Evolutionary conservation across 441 rosid genomes (phyloP).

Genomic region (Adansonia gregorii): DNA sequence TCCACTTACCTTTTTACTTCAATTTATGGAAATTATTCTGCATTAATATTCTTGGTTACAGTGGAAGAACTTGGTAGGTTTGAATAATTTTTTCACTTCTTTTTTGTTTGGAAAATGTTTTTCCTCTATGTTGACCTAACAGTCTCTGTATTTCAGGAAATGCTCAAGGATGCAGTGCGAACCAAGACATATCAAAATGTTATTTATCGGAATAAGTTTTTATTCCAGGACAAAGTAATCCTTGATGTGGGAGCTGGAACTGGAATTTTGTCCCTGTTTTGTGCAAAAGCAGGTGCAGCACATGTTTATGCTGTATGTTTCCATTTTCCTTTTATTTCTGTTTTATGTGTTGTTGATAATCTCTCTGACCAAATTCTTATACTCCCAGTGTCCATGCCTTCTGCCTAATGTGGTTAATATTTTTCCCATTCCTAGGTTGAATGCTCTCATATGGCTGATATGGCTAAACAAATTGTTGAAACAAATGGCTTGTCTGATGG

Average conservation of each 20-base stretch:
- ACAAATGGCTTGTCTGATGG: slow-evolving; percentile 86
- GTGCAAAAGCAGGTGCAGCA: slow-evolving; percentile 96
- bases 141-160: slow-evolving; percentile 67
- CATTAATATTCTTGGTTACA: neutral
- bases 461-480: slow-evolving; percentile 91
- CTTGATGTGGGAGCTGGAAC: slow-evolving; percentile 99
- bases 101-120: neutral
- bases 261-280: slow-evolving; percentile 91
- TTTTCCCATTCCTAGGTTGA: slow-evolving; percentile 63
- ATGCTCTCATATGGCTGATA: slow-evolving; percentile 95
- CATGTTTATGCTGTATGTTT: slow-evolving; percentile 87
- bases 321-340: neutral
- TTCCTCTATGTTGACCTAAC: slow-evolving; percentile 17
- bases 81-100: neutral
- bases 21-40: neutral
- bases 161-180: slow-evolving; percentile 93
- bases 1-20: neutral
- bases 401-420: slow-evolving; percentile 21
- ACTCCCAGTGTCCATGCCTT: neutral
- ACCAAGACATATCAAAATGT: slow-evolving; percentile 95
- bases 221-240: slow-evolving; percentile 84
- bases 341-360: neutral
- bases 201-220: slow-evolving; percentile 86
- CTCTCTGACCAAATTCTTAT: neutral
- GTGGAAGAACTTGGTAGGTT: neutral